phyloP scores from a whole-genome alignment of 345 rosid species.

The Eucalyptus regnans region DNA sequence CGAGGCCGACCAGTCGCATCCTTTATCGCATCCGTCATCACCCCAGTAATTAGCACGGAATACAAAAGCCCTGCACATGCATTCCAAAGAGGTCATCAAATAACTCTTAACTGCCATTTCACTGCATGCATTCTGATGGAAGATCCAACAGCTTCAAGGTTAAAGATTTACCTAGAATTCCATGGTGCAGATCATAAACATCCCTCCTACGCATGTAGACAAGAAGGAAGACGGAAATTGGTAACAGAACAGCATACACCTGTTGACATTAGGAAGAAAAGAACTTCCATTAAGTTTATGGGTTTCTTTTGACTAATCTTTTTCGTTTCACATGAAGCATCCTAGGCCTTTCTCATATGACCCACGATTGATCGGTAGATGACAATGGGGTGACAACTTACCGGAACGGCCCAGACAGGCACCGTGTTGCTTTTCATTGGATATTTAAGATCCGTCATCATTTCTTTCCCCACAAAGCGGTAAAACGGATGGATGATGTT shows the following conservation, averaged over 20 bases:
- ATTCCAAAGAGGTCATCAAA: neutral
- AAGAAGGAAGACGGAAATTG: conserved; percentile 32
- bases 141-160: neutral
- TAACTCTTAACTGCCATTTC: neutral
- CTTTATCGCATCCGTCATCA: conserved; percentile 76
- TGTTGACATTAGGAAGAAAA: neutral
- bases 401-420: conserved; percentile 75
- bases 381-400: conserved; percentile 1
- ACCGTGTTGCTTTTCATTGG: conserved; percentile 62
- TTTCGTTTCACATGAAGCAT: neutral
- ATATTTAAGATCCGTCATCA: conserved; percentile 77
- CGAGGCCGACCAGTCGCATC: conserved; percentile 74
- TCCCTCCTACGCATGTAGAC: conserved; percentile 40
- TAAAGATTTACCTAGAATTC: conserved; percentile 36
- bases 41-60: conserved; percentile 58
- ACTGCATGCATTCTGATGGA: neutral
- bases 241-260: conserved; percentile 53
- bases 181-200: conserved; percentile 80
- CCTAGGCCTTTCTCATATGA: neutral
- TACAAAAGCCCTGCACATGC: conserved; percentile 36
- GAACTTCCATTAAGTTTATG: neutral
- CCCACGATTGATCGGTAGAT: neutral
- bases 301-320: neutral
- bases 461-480: conserved; percentile 66
- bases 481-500: conserved; percentile 51